Percentiles rank a stretch among this genome's conserved stretches.
These are phyloP conservation scores for Kwoniella pini DNA, from an alignment of 768 basidiomycete genomes.

Conservation along the genomic window DNA sequence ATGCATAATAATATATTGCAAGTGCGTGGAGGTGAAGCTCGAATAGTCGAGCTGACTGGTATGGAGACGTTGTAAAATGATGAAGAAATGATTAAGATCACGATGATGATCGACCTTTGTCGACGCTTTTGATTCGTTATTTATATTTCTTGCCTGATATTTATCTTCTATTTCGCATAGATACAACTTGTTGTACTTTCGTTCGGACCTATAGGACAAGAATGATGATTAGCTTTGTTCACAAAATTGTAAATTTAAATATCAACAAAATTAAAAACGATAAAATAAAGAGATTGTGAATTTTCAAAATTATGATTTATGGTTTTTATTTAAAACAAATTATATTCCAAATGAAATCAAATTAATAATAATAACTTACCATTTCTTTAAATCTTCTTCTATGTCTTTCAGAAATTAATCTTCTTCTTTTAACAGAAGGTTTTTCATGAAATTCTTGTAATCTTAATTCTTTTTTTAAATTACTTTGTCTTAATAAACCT, in stretches of 20 bases:
- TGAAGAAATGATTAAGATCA: no score
- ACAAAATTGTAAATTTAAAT: no score
- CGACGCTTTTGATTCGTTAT: no score
- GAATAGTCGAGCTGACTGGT: no score
- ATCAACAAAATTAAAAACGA: no score
- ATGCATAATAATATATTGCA: neutral
- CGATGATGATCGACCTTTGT: neutral
- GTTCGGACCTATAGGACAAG: constrained; percentile 18
- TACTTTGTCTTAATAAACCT: constrained; percentile 20
- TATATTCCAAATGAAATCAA: neutral
- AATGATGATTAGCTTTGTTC: no score
- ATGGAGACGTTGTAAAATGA: no score
- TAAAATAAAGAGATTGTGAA: no score
- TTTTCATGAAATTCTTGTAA: constrained; percentile 28
- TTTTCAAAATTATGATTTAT: no score
- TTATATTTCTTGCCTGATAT: neutral
- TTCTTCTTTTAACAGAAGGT: constrained; percentile 21
- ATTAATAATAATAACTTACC: constrained; percentile 14
- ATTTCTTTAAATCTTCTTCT: constrained; percentile 30
- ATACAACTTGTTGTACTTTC: constrained; percentile 27
- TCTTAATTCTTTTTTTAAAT: constrained; percentile 21
- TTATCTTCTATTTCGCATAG: constrained; percentile 24
- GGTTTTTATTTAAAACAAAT: no score
- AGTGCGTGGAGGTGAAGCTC: neutral
- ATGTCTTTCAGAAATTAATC: constrained; percentile 25